These are phyloP conservation scores for Ophiorrhiza pumila DNA, from an alignment of 257 asterid species.

Conservation along the genomic window DNA sequence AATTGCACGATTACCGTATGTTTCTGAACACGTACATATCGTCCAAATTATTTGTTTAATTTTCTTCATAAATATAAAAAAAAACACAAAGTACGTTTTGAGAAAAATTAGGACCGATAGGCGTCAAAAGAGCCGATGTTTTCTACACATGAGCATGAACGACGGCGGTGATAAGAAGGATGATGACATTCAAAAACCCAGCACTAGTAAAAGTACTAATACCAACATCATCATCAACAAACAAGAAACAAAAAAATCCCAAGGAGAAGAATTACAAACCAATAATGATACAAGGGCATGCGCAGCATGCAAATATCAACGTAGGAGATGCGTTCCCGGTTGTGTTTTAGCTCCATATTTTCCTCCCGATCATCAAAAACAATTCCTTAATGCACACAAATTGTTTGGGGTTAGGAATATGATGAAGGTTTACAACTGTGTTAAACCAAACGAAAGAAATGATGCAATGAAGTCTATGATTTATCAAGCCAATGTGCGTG, in stretches of 20 bases:
- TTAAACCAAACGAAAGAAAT: slow-evolving; percentile 1
- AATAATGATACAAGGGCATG: slow-evolving; percentile 31
- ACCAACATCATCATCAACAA: neutral
- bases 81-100: no score
- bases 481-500: slow-evolving; percentile 31
- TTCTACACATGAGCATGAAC: no score
- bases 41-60: no score
- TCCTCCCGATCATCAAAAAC: slow-evolving; percentile 31
- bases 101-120: no score
- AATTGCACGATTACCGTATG: no score
- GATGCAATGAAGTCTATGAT: slow-evolving; percentile 24
- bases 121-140: no score
- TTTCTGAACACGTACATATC: no score
- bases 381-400: slow-evolving; percentile 35
- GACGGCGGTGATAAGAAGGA: no score
- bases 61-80: no score
- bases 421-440: neutral
- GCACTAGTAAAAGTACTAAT: neutral
- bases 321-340: slow-evolving; percentile 34
- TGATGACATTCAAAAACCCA: no score
- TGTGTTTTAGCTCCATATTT: slow-evolving; percentile 42
- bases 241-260: neutral
- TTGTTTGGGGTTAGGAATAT: slow-evolving; percentile 40
- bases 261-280: neutral
- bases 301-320: slow-evolving; percentile 57